Base-by-base conservation (phyloP, 495 filamentous ascomycete genomes). In the Sabuloglossum arenarium region DNA sequence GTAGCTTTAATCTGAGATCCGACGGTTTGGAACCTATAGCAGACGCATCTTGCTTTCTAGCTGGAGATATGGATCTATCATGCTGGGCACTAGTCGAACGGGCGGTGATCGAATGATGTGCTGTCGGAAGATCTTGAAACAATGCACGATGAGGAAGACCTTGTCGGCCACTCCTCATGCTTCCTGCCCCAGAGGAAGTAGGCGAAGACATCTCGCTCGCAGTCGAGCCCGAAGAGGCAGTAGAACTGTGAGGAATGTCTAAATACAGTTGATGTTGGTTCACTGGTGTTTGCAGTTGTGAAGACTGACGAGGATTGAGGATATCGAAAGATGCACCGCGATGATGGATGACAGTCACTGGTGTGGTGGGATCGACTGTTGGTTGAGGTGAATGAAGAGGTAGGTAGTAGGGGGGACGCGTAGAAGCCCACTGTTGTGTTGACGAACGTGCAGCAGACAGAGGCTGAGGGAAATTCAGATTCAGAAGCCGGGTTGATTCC, bases 211-310 rank as follows among this genome's bases (percentile, higher is more conserved):
- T 54, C 3, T 25, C 58, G 59, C 62, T 60, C 63, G 58, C 42
- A 66, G 64, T 53, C 55, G 59, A 58, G 56, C 61, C 30, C 60
- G 59, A 10, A 58, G 65, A 64, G 19, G 1, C 67, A 60, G 0
- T 59, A 51, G 30, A 79, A 56, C 8, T 85, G 70, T 3, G 75
- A 73, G 24, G 23, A 29, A 8, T 6, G 9, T 30, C 25, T 9
- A 19, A 29, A 5, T 14, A 3, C 9, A 0, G 47, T 51, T n/a
- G 6, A 14, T 10, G 34, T 69, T 66, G 4, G 79, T 78, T 11
- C 84, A 66, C 10, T 68, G 59, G 45, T n/a, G 24, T 24, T 47
- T 47, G 45, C 24, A 47, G 1, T 12, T 47, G 45, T 24, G 45
- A 19, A 27, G 47, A 14, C 28, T 14, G 47, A 23, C 28, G 24